These are phyloP conservation scores for Symbiodinium pilosum DNA, from an alignment of 73 alveolate genomes.

Conservation along the genomic window DNA sequence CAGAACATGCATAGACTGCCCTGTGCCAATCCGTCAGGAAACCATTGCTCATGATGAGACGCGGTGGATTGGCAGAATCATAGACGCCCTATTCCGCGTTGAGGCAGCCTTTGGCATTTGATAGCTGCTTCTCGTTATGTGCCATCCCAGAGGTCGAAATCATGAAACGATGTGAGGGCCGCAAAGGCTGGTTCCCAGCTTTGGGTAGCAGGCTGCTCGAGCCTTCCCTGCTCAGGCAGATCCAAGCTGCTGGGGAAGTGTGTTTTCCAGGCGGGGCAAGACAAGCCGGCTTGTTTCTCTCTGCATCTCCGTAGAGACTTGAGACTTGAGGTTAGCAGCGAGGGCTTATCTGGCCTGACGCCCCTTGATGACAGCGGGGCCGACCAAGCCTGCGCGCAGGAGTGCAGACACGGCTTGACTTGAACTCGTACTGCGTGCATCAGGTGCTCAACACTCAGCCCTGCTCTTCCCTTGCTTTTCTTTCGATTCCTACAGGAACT, in stretches of 20 bases:
- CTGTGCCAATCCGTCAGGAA: slow-evolving; percentile 1
- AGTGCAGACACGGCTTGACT: background rate
- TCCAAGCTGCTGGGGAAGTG: slow-evolving; percentile 14
- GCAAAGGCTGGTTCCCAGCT: background rate
- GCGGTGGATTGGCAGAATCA: slow-evolving; percentile 40
- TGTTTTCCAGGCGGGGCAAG: background rate
- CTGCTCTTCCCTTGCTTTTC: no score
- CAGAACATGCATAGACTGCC: background rate
- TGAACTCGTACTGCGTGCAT: background rate
- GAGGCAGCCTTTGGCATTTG: background rate
- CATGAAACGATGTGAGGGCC: slow-evolving; percentile 5
- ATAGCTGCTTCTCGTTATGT: background rate
- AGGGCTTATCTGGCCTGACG: slow-evolving; percentile 14
- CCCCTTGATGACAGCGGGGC: background rate
- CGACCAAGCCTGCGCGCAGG: slow-evolving; percentile 4
- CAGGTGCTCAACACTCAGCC: background rate
- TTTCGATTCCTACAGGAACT: background rate
- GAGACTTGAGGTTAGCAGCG: slow-evolving; percentile 4
- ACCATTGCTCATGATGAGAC: slow-evolving; percentile 33
- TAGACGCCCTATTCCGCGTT: slow-evolving; percentile 49
- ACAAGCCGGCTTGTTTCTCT: no score
- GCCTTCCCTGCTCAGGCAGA: background rate
- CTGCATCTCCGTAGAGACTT: no score
- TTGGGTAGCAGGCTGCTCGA: no score
- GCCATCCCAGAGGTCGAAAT: background rate